Base-by-base conservation (phyloP, 1,284 basidiomycete genomes). In the Trametes versicolor region DNA sequence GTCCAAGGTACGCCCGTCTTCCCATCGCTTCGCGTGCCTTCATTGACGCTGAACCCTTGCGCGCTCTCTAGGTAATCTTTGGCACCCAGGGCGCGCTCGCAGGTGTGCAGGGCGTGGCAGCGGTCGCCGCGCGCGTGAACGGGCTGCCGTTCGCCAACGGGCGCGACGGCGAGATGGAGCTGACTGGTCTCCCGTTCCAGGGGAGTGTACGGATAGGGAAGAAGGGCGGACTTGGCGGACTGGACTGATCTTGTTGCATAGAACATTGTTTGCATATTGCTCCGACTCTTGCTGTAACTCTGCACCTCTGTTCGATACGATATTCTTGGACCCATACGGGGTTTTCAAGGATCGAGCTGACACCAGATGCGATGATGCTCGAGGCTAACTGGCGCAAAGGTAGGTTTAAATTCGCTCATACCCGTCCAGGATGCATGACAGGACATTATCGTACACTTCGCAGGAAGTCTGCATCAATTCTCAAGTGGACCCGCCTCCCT, bases 201-300 rank as follows among this genome's bases (percentile, higher is more conserved):
- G 91, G 92, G 4, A 85, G 79, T 61, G 87, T 93, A 5, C 80
- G 80, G 50, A 80, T 93, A 17, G 87, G 89, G 61, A 91, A 88
- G 84, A 87, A 83, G 72, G 73, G 58, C 45, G 54, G 58, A 41
- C 41, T 66, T 29, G 48, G 45, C 61, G 47, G 45, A 62, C 54
- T n/a, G 9, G 39, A 27, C 17, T 58, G 39, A 51, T 43, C 10
- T 23, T 54, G 12, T 41, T 19, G 19, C 34, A 43, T 57, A 51
- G 48, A 62, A 62, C 43, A 39, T 57, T 45, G 47, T 41, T 57
- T 57, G 54, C 52, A 62, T 47, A 51, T 25, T 32, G 21, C 29
- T 7, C 27, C 32, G 50, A 51, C 50, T 7, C 15, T 6, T 50
- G 17, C 48, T 41, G 47, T 25, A 19, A 21, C 15, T 4, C 29